Evolutionary conservation across 2,329 filamentous ascomycete species (phyloP).

Genomic region (Colletotrichum lupini): DNA sequence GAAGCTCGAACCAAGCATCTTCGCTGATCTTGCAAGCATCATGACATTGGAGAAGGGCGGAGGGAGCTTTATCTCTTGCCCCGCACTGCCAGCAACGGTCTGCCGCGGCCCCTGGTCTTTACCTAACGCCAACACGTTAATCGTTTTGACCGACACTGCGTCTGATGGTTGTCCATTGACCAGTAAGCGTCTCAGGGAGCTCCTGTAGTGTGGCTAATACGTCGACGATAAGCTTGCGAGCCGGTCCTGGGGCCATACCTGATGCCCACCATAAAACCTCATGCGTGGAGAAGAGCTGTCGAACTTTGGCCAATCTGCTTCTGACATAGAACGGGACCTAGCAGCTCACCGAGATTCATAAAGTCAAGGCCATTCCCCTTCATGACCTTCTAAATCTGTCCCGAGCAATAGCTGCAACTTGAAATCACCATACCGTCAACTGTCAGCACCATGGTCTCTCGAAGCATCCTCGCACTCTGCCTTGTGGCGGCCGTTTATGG

Average conservation of each 20-base stretch:
- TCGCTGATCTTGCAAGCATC: conserved; percentile 28
- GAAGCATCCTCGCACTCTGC: conserved; percentile 48
- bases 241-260: conserved; percentile 13
- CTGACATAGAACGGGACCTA: neutral
- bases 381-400: neutral
- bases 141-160: neutral
- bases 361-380: conserved; percentile 13
- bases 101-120: conserved; percentile 27
- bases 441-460: conserved; percentile 42
- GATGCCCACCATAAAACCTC: conserved; percentile 1
- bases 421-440: neutral
- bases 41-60: conserved; percentile 5
- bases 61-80: conserved; percentile 35
- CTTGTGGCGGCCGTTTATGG: conserved; percentile 64
- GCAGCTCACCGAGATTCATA: conserved; percentile 24
- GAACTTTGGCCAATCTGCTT: conserved; percentile 20
- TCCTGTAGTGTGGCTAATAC: conserved; percentile 17
- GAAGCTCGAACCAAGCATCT: conserved; percentile 16
- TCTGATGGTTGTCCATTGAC: conserved; percentile 23
- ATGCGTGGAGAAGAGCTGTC: conserved; percentile 28
- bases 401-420: neutral
- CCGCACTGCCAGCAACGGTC: conserved; percentile 24
- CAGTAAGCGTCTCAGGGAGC: conserved; percentile 7
- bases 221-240: conserved; percentile 29
- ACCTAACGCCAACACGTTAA: conserved; percentile 37